Conservation (phyloP, 2,329 filamentous ascomycete species). For the Colletotrichum karsti region DNA sequence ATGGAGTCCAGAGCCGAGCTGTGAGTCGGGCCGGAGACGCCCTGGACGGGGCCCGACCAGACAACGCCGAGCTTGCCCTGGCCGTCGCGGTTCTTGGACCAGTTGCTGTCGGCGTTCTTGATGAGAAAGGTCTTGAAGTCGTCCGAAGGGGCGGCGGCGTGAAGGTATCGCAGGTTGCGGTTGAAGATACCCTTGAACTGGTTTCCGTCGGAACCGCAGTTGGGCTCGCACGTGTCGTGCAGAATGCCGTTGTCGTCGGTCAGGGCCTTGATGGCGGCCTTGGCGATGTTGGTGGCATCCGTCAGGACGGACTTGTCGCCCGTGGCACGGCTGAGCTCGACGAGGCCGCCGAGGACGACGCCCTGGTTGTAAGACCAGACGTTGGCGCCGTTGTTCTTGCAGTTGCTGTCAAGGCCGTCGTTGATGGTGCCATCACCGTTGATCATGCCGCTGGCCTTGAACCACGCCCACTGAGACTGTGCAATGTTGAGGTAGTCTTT, state of each 20-base stretch:
- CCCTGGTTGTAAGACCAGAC: conserved; percentile 68
- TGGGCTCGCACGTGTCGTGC: conserved; percentile 55
- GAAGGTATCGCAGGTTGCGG: conserved; percentile 68
- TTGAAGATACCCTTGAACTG: conserved; percentile 80
- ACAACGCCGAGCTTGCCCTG: conserved; percentile 64
- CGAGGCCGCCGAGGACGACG: conserved; percentile 62
- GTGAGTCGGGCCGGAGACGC: conserved; percentile 66
- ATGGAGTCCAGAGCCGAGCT: conserved; percentile 73
- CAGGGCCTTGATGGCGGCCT: conserved; percentile 57
- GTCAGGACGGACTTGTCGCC: conserved; percentile 49
- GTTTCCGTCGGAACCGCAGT: conserved; percentile 58
- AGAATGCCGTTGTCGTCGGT: conserved; percentile 56
- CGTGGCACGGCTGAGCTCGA: conserved; percentile 58
- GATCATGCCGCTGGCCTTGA: conserved; percentile 59
- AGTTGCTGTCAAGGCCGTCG: conserved; percentile 57
- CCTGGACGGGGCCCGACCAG: conserved; percentile 70
- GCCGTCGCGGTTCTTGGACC: conserved; percentile 63
- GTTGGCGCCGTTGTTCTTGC: conserved; percentile 59
- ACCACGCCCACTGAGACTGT: conserved; percentile 61
- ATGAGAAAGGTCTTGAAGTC: conserved; percentile 63
- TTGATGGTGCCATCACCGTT: conserved; percentile 59
- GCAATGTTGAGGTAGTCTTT: conserved; percentile 59
- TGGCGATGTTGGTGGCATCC: conserved; percentile 57
- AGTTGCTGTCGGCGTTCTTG: conserved; percentile 72
- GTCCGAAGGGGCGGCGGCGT: conserved; percentile 57